Conservation (phyloP, 139 green algal genomes). For the Tetradesmus obliquus region DNA sequence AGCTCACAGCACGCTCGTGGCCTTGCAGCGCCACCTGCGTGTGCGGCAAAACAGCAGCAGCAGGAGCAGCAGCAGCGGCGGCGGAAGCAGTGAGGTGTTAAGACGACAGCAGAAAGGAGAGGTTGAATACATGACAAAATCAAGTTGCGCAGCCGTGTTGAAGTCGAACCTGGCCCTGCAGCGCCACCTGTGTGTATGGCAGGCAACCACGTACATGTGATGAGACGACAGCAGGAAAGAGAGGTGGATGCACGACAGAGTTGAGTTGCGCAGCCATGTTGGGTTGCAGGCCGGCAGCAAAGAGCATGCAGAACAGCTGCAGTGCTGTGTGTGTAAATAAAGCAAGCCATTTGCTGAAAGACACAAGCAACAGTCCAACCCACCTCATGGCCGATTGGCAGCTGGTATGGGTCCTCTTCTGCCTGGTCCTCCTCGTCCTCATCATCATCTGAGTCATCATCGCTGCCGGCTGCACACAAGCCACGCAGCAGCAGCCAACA, state of each 20-base stretch:
- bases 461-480: background rate
- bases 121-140: too few species aligned
- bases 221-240: too few species aligned
- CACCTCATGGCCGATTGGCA: conserved; percentile 81
- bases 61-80: background rate
- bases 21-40: conserved; percentile 47
- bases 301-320: too few species aligned
- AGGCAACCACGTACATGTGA: too few species aligned
- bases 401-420: conserved; percentile 65
- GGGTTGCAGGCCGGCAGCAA: too few species aligned
- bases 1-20: conserved; percentile 61
- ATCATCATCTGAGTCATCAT: conserved; percentile 46
- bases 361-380: conserved; percentile 24
- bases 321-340: too few species aligned
- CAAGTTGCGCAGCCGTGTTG: too few species aligned
- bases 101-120: too few species aligned
- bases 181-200: conserved; percentile 27
- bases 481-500: background rate
- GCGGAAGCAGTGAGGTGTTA: too few species aligned
- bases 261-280: too few species aligned
- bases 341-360: too few species aligned
- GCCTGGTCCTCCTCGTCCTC: conserved; percentile 53
- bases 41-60: background rate
- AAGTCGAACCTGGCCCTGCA: conserved; percentile 15
- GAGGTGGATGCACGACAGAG: too few species aligned